Evolutionary conservation across 2,329 filamentous ascomycete species (phyloP).

Genomic region (Bipolaris zeicola): DNA sequence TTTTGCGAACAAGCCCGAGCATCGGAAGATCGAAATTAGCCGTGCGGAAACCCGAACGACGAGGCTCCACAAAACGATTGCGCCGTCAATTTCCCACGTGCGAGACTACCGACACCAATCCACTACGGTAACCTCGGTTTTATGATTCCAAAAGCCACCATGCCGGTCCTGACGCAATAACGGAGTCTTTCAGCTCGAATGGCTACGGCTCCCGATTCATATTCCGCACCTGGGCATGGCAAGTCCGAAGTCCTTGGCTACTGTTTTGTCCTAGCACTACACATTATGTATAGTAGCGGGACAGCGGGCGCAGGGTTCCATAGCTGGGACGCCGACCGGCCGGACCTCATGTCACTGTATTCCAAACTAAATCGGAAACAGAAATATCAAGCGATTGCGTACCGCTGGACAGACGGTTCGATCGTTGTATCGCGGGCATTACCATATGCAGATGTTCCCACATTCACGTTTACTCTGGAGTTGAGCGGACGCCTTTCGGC

Average conservation of each 20-base stretch:
- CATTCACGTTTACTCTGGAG: not conserved
- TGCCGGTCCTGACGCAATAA: not conserved
- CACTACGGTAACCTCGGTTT: not conserved
- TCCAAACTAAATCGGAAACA: not conserved
- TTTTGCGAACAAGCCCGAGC: not conserved
- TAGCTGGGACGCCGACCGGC: not conserved
- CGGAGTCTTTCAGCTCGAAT: not conserved
- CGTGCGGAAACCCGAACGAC: not conserved
- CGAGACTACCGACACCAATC: no score
- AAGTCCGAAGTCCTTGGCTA: not conserved
- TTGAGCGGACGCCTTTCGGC: not conserved
- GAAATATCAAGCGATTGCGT: not conserved
- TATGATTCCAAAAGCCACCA: not conserved
- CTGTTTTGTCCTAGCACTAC: not conserved
- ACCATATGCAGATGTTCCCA: not conserved
- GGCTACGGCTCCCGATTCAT: not conserved
- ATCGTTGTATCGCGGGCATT: not conserved
- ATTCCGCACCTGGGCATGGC: not conserved
- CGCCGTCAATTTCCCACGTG: not conserved
- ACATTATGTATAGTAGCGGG: not conserved
- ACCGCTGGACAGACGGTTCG: not conserved
- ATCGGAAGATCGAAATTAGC: not conserved
- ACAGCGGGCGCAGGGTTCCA: not conserved
- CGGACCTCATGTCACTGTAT: not conserved
- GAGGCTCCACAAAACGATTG: not conserved